Conservation (phyloP, 2,329 filamentous ascomycete genomes). For the Fusarium nematophilum region DNA sequence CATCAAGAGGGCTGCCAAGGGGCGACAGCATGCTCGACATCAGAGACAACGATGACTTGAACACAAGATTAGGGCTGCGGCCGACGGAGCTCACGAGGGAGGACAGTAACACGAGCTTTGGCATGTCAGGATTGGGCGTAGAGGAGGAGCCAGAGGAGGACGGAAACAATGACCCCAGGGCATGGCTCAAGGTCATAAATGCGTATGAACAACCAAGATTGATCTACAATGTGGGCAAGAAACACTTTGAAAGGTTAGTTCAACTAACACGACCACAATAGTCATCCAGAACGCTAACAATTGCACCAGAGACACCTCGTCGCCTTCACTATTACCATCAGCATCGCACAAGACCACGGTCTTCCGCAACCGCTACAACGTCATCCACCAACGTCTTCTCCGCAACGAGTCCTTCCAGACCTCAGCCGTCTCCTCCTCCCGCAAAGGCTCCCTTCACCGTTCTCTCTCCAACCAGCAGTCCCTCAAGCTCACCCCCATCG, state of each 20-base stretch:
- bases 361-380: constrained; percentile 90
- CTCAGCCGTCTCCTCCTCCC: constrained; percentile 75
- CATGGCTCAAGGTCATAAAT: constrained; percentile 85
- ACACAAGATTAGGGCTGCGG: constrained; percentile 67
- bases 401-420: constrained; percentile 94
- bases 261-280: not conserved
- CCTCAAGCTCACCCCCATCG: constrained; percentile 90
- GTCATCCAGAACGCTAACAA: constrained; percentile 28
- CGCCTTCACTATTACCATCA: constrained; percentile 78
- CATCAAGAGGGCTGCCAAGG: constrained; percentile 61
- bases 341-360: constrained; percentile 84
- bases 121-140: constrained; percentile 64
- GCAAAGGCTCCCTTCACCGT: constrained; percentile 64
- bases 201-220: constrained; percentile 88
- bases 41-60: constrained; percentile 62
- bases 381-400: constrained; percentile 91
- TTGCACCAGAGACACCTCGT: constrained; percentile 64
- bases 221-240: constrained; percentile 81
- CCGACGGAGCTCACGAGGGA: constrained; percentile 61
- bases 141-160: constrained; percentile 69
- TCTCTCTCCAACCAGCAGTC: constrained; percentile 74
- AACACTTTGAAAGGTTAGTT: constrained; percentile 84
- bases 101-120: constrained; percentile 75
- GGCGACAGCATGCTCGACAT: constrained; percentile 73
- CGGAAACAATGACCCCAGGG: constrained; percentile 73